A percentile compares a stretch with the other conserved stretches of the same genome.
These are phyloP conservation scores for Gossypium schwendimanii DNA, from an alignment of 441 rosid genomes.

Conservation along the genomic window DNA sequence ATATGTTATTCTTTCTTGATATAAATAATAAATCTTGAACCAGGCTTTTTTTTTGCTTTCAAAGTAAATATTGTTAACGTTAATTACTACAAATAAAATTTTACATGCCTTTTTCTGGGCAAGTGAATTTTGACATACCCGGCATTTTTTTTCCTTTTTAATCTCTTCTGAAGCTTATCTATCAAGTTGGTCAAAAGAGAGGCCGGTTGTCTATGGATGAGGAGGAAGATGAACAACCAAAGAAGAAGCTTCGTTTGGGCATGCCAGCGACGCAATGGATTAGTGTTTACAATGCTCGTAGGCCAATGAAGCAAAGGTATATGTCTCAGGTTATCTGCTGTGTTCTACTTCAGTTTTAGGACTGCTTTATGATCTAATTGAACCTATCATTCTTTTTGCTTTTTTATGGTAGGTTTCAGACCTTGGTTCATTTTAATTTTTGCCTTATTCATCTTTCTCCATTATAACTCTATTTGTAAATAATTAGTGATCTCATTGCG, in stretches of 20 bases:
- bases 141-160: neutral
- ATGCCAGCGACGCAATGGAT: conserved; percentile 70
- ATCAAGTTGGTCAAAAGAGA: conserved; percentile 59
- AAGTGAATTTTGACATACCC: neutral
- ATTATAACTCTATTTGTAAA: neutral
- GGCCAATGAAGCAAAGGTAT: conserved; percentile 69
- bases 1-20: conserved; percentile 1
- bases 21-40: neutral
- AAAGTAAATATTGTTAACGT: neutral
- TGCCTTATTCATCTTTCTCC: neutral
- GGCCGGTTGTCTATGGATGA: conserved; percentile 34
- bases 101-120: neutral
- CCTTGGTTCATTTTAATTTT: neutral
- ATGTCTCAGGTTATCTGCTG: neutral
- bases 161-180: conserved; percentile 32
- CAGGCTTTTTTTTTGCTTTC: neutral
- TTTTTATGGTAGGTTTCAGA: neutral
- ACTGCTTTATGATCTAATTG: conserved; percentile 6
- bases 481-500: neutral
- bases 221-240: conserved; percentile 52
- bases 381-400: neutral
- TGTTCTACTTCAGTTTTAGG: neutral
- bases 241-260: conserved; percentile 54
- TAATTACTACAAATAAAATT: neutral
- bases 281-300: conserved; percentile 48